Percentiles rank a stretch among this genome's conserved stretches.
These are phyloP conservation scores for Zychaea mexicana DNA, from an alignment of 371 early-diverging fungal genomes.

Conservation along the genomic window DNA sequence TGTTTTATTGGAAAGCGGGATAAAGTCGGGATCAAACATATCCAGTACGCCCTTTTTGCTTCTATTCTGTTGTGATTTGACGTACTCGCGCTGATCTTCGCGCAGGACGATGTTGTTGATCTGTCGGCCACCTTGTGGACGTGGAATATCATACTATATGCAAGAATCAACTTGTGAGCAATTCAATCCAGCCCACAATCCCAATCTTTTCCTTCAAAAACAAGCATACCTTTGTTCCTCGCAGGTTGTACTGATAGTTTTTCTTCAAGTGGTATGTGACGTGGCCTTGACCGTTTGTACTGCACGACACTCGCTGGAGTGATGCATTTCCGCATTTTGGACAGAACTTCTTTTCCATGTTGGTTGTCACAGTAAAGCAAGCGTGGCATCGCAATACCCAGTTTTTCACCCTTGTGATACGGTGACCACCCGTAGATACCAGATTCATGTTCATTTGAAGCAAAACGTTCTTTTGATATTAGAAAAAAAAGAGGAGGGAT, in stretches of 20 bases:
- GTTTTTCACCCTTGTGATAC: conserved; percentile 78
- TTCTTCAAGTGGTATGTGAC: conserved; percentile 84
- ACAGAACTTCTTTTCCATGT: conserved; percentile 93
- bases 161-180: neutral
- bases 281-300: conserved; percentile 80
- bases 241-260: conserved; percentile 87
- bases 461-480: conserved; percentile 73
- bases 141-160: conserved; percentile 78
- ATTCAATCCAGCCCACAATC: neutral
- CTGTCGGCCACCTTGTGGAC: conserved; percentile 81
- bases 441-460: conserved; percentile 90
- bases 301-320: conserved; percentile 81
- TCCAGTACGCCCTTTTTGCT: conserved; percentile 59
- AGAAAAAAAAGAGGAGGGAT: too few relatives aligned
- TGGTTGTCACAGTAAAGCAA: conserved; percentile 83
- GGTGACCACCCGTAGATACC: conserved; percentile 83
- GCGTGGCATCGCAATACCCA: conserved; percentile 95
- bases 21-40: conserved; percentile 80
- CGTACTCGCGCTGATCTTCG: conserved; percentile 91
- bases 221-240: conserved; percentile 78
- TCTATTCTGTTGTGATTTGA: conserved; percentile 57
- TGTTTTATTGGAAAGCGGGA: conserved; percentile 64
- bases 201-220: neutral
- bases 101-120: conserved; percentile 82
- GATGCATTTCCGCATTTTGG: conserved; percentile 91